These are phyloP conservation scores for Chimonanthus salicifolius DNA, from an alignment of 164 flowering plant genomes.

Conservation along the genomic window DNA sequence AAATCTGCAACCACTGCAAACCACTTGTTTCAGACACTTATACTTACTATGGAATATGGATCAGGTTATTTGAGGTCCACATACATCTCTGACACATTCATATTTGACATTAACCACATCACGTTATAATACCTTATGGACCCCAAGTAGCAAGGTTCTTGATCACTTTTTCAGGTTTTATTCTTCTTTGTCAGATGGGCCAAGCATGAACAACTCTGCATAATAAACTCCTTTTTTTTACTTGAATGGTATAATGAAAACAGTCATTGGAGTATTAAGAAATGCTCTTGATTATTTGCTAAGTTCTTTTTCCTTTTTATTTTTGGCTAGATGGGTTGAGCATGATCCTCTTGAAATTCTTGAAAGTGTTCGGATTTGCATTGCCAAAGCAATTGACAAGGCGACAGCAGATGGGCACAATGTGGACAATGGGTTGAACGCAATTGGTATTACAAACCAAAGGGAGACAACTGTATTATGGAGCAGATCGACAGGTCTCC, in stretches of 20 bases:
- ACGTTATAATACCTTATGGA: too few species aligned
- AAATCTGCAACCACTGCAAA: too few species aligned
- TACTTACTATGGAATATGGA: too few species aligned
- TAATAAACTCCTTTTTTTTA: background rate
- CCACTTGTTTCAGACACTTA: too few species aligned
- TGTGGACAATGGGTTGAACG: slow-evolving; percentile 74
- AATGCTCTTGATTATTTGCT: background rate
- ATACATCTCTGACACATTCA: too few species aligned
- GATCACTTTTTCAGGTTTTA: too few species aligned
- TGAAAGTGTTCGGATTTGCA: slow-evolving; percentile 68
- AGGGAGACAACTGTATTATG: slow-evolving; percentile 90
- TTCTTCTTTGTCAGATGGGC: background rate
- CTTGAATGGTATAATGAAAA: background rate
- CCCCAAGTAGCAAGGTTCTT: too few species aligned
- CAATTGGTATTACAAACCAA: slow-evolving; percentile 92
- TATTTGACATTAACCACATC: too few species aligned
- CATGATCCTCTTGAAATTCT: slow-evolving; percentile 95
- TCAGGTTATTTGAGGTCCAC: too few species aligned
- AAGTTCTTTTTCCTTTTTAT: background rate
- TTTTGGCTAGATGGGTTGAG: slow-evolving; percentile 76
- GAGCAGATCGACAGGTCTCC: slow-evolving; percentile 89
- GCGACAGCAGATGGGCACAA: slow-evolving; percentile 79
- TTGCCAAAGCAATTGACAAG: slow-evolving; percentile 79
- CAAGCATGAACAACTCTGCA: background rate
- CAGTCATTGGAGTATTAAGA: background rate